Evolutionary conservation across 116 monocot genomes (phyloP).

Genomic region (Zostera marina): DNA sequence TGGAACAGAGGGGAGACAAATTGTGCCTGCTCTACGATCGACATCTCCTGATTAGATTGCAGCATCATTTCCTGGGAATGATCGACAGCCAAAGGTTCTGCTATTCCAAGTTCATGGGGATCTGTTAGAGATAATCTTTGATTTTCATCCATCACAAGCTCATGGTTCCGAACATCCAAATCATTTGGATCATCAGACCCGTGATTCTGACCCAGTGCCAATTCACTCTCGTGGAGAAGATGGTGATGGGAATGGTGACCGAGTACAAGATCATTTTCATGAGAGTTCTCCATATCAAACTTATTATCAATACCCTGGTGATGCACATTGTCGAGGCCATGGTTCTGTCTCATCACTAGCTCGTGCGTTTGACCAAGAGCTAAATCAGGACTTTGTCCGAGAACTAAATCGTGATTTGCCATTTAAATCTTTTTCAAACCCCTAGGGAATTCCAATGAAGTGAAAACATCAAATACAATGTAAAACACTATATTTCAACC

Average conservation of each 20-base stretch:
- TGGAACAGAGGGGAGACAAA: conserved; percentile 40
- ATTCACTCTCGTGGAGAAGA: conserved; percentile 29
- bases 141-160: conserved; percentile 37
- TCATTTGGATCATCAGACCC: conserved; percentile 21
- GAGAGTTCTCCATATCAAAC: conserved; percentile 27
- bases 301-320: conserved; percentile 31
- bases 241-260: conserved; percentile 35
- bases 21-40: conserved; percentile 19
- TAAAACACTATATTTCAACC: neutral
- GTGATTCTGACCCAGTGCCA: conserved; percentile 51
- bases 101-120: conserved; percentile 23
- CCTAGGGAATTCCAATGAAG: neutral
- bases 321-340: conserved; percentile 24
- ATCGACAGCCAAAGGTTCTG: conserved; percentile 44
- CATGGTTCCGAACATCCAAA: conserved; percentile 20
- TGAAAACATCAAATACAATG: neutral
- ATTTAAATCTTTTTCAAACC: conserved; percentile 5
- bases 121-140: conserved; percentile 67
- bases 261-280: conserved; percentile 28
- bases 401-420: conserved; percentile 38
- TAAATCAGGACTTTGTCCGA: conserved; percentile 16
- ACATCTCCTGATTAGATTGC: conserved; percentile 40
- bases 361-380: conserved; percentile 32
- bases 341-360: conserved; percentile 28
- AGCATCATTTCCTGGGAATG: conserved; percentile 62